These are phyloP conservation scores for button mushroom (Agaricus bisporus) DNA, from an alignment of 768 basidiomycete genomes.

Conservation along the genomic window DNA sequence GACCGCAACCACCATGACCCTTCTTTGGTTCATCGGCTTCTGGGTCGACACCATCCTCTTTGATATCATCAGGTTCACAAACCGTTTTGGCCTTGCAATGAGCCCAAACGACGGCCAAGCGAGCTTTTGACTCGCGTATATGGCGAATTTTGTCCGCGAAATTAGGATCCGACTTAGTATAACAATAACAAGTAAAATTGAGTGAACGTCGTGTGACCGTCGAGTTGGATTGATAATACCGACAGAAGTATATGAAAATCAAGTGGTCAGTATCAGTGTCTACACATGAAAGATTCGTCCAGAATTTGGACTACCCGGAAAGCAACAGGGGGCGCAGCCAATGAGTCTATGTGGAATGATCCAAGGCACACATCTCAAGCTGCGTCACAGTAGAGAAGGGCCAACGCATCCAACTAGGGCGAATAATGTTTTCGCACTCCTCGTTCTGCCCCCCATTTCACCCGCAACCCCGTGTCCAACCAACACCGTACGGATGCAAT, in stretches of 20 bases:
- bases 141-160: conserved; percentile 87
- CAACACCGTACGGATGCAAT: conserved; percentile 61
- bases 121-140: conserved; percentile 78
- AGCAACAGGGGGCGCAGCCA: conserved; percentile 52
- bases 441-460: conserved; percentile 99
- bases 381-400: conserved; percentile 69
- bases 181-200: conserved; percentile 10
- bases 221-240: conserved; percentile 16
- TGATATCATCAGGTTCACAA: conserved; percentile 86
- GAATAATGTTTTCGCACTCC: conserved; percentile 69
- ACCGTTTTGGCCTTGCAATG: conserved; percentile 84
- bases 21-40: conserved; percentile 72
- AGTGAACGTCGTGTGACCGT: conserved; percentile 20
- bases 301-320: conserved; percentile 20
- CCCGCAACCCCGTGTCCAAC: conserved; percentile 88
- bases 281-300: conserved; percentile 20
- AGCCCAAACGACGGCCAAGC: conserved; percentile 81
- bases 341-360: conserved; percentile 59
- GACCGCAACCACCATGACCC: conserved; percentile 97
- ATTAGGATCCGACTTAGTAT: conserved; percentile 71
- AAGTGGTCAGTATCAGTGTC: conserved; percentile 61
- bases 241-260: conserved; percentile 45
- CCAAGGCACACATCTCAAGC: conserved; percentile 43
- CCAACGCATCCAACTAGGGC: conserved; percentile 42
- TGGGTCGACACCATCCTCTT: conserved; percentile 74